Evolutionary conservation across 768 basidiomycete genomes (phyloP), one percentile per base, ranked within the genome.

Genomic region (Termitomyces sp.): DNA sequence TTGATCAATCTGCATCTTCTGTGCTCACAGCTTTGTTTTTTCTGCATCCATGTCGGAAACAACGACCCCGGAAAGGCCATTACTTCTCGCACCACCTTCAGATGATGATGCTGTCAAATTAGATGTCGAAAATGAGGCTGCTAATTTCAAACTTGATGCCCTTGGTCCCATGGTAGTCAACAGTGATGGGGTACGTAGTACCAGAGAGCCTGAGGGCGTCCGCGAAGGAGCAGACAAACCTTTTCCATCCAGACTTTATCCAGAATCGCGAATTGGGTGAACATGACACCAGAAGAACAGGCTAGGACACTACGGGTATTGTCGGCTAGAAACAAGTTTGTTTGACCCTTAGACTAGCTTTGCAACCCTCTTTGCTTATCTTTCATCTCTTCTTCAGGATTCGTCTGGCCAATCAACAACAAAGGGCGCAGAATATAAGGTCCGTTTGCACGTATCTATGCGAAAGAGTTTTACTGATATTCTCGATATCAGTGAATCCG

Each of bases 91-190:
- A 21, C 25, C 60, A 37, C 37, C 52, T 42, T 34, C 49, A 7
- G 19, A 17, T 16, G 59, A 60, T 2, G 52, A 55, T 49, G 52
- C 55, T n/a, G n/a, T 43, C 8, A 55, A 57, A 16, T 34, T 59
- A 25, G 42, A 45, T 28, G 49, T 59, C 32, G 55, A 61, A 41
- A 39, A 25, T 45, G 65, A 60, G 10, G 59, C 65, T 34, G 64
- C 64, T 8, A 58, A 73, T 2, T 68, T 84, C 49, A 82, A 76
- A 65, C 68, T 86, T 6, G 84, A 87, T 57, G 74, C 72, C 19
- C 73, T 88, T 12, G 85, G 85, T 1, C 86, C 86, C 1, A 77
- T 88, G 74, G 82, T 88, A 43, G 83, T 87, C 40, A 87, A 87
- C 64, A 79, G 71, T 41, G 80, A 88, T 70, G 85, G 85, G 52